Evolutionary conservation across 2,329 filamentous ascomycete genomes (phyloP).

Genomic region (Dactylellina haptotyla): DNA sequence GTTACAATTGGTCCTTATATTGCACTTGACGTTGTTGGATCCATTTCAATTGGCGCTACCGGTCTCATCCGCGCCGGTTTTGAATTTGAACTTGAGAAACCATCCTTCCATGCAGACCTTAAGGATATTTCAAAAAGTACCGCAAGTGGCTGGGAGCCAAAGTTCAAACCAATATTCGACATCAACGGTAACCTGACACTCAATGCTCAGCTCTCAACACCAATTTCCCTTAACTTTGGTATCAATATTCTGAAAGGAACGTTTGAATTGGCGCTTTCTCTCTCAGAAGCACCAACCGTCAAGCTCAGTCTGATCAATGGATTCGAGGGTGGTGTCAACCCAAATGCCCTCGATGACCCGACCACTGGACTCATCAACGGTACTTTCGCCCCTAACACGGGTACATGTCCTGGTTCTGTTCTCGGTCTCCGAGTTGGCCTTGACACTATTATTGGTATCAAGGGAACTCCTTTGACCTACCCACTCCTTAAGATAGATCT

Average conservation of each 20-base stretch:
- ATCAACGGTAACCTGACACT: slow-evolving; percentile 47
- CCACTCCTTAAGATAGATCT: slow-evolving; percentile 40
- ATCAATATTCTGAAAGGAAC: slow-evolving; percentile 46
- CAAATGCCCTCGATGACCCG: slow-evolving; percentile 12
- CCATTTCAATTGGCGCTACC: slow-evolving; percentile 26
- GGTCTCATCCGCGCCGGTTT: slow-evolving; percentile 43
- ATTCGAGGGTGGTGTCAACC: slow-evolving; percentile 10
- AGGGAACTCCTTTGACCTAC: slow-evolving; percentile 20
- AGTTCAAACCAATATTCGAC: slow-evolving; percentile 42
- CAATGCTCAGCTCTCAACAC: slow-evolving; percentile 27
- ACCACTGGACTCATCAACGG: slow-evolving; percentile 23
- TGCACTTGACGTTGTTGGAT: slow-evolving; percentile 36
- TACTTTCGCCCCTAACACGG: slow-evolving; percentile 23
- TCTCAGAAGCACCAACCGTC: slow-evolving; percentile 41
- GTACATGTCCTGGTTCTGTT: slow-evolving; percentile 33
- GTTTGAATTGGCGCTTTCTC: slow-evolving; percentile 19
- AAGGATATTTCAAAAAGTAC: slow-evolving; percentile 28
- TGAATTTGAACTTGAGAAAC: slow-evolving; percentile 40
- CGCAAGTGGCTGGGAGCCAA: slow-evolving; percentile 38
- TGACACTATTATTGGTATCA: slow-evolving; percentile 41
- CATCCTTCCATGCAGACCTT: slow-evolving; percentile 35
- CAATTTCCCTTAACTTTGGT: slow-evolving; percentile 50
- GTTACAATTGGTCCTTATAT: slow-evolving; percentile 45
- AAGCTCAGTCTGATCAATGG: slow-evolving; percentile 28
- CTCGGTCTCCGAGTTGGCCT: slow-evolving; percentile 36